A percentile compares a stretch with the other conserved stretches of the same genome.
Evolutionary conservation across 164 flowering plant species (phyloP).

Genomic region (Stephania japonica): DNA sequence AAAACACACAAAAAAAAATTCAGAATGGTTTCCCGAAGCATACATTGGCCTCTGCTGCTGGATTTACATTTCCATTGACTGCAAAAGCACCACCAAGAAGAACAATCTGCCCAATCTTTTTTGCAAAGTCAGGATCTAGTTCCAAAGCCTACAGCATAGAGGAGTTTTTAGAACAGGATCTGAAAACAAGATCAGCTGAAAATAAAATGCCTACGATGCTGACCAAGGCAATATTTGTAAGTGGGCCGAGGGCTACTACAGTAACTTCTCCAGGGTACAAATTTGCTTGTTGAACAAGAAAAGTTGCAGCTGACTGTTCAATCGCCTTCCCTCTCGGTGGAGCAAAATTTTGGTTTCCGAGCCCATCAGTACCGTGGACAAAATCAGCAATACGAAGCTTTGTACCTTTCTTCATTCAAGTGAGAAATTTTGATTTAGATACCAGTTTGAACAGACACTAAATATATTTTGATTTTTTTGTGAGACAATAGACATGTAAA

Average conservation of each 20-base stretch:
- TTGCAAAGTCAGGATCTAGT: slow-evolving; percentile 64
- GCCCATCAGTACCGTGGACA: slow-evolving; percentile 90
- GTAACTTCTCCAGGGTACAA: slow-evolving; percentile 73
- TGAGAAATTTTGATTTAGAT: background rate
- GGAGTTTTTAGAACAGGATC: slow-evolving; percentile 1
- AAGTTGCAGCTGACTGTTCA: slow-evolving; percentile 61
- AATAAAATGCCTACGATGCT: slow-evolving; percentile 14
- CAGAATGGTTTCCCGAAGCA: slow-evolving; percentile 16
- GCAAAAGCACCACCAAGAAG: slow-evolving; percentile 94
- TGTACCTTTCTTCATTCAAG: slow-evolving; percentile 58
- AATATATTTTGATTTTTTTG: background rate
- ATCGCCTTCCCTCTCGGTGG: slow-evolving; percentile 66
- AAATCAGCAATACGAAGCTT: slow-evolving; percentile 93
- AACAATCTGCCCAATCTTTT: slow-evolving; percentile 66
- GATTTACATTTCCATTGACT: slow-evolving; percentile 93
- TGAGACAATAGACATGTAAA: too few species aligned
- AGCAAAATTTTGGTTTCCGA: slow-evolving; percentile 88
- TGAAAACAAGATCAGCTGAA: background rate
- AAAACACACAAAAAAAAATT: background rate
- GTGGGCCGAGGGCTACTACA: slow-evolving; percentile 87
- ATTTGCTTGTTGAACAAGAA: slow-evolving; percentile 63
- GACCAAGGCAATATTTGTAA: slow-evolving; percentile 90
- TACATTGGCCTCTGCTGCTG: slow-evolving; percentile 98
- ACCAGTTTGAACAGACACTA: background rate
- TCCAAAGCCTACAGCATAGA: slow-evolving; percentile 54